phyloP scores from a whole-genome alignment of 495 filamentous ascomycete genomes.

The Platismatia glauca region DNA sequence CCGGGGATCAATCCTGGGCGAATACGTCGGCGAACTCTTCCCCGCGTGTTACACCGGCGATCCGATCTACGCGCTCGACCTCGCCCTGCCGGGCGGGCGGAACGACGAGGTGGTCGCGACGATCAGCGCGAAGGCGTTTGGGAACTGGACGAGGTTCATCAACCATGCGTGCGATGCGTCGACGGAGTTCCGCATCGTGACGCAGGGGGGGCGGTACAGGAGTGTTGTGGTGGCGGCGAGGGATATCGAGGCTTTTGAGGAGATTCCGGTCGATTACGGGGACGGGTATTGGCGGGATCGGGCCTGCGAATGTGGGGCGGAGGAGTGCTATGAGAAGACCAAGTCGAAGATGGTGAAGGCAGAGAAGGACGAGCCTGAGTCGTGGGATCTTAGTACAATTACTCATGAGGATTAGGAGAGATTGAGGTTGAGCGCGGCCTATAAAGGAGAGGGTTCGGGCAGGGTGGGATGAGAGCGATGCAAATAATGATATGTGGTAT shows the following conservation, averaged over 20 bases:
- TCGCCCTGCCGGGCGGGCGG: background rate
- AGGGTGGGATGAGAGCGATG: too few relatives aligned
- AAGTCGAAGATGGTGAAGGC: background rate
- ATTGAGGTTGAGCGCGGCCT: too few relatives aligned
- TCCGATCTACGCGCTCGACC: background rate
- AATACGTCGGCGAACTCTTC: constrained; percentile 30
- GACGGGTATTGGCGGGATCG: constrained; percentile 23
- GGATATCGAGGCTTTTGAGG: constrained; percentile 31
- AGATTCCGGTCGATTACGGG: constrained; percentile 28
- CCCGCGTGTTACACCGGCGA: constrained; percentile 9
- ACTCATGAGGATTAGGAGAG: too few relatives aligned
- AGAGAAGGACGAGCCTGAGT: background rate
- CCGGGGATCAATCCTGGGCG: constrained; percentile 25
- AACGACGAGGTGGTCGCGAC: background rate
- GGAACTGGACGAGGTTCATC: constrained; percentile 57
- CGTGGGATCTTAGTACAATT: background rate
- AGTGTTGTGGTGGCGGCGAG: constrained; percentile 21
- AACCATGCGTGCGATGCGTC: constrained; percentile 63
- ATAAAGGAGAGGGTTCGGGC: too few relatives aligned
- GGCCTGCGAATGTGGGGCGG: constrained; percentile 6
- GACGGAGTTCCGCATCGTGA: constrained; percentile 17
- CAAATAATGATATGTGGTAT: too few relatives aligned
- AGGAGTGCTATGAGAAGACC: background rate
- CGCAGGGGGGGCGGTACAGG: constrained; percentile 23
- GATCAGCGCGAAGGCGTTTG: constrained; percentile 21